Base-by-base conservation (phyloP, 352 stramenopile genomes). In the Pythium volutum region DNA sequence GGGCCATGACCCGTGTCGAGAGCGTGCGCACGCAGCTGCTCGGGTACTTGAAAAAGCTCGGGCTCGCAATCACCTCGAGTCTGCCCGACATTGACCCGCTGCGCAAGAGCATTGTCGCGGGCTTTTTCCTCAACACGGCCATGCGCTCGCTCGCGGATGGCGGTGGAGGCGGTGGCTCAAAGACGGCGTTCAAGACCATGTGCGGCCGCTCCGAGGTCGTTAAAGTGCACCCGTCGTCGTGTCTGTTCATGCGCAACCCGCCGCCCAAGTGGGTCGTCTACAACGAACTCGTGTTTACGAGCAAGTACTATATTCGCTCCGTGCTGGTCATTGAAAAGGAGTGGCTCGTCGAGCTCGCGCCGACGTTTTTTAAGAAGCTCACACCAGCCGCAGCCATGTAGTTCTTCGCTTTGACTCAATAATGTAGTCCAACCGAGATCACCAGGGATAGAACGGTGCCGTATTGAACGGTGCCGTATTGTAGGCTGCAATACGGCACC, bases 281-380 rank as follows among this genome's bases (percentile, higher is more conserved):
- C 72, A 94, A 96, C 60, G 89, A 97, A 64, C 73, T 97, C 39
- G 87, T 97, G 57, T 93, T 93, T 63, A 97, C 89, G 25, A 95
- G 84, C 67, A 95, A 95, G 58, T 87, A 97, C 66, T 97, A 96
- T 72, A 92, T 96, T 62, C 84, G 88, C 10, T 89, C 82, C 5
- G 84, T 96, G 10, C 64, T 95, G 26, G 73, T 93, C 23, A 93
- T 97, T 54, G 87, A 97, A 55, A 91, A 95, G 53, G 81, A 94
- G 33, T 97, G 89, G 89, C 77, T 97, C 10, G 45, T 94, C 15
- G 86, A 96, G 58, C 55, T 92, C 36, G 85, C 88, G 2, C 88
- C 89, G 16, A 75, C 76, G 8, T 94, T 96, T 45, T 97, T 97
- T 59, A 83, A 79, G 51, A 84, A 87, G 64, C 76, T 86, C 58